Conservation (phyloP, 2,329 filamentous ascomycete species). For the Apiospora sp. region DNA sequence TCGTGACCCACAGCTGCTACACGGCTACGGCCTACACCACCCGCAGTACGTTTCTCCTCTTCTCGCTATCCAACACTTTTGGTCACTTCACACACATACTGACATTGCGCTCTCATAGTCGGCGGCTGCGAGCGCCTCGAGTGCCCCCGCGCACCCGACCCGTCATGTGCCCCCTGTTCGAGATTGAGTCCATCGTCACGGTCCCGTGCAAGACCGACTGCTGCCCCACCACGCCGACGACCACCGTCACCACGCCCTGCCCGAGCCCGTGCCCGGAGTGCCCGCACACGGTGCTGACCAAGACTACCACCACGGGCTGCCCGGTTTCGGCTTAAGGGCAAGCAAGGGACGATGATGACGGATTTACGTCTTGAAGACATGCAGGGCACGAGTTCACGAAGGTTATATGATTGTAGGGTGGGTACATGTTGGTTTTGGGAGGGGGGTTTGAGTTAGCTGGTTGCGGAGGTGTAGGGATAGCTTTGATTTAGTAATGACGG, state of each 20-base stretch:
- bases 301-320: slow-evolving; percentile 13
- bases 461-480: too few relatives aligned
- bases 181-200: not conserved
- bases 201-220: slow-evolving; percentile 23
- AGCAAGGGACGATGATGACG: not conserved
- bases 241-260: slow-evolving; percentile 2
- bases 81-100: not conserved
- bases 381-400: too few relatives aligned
- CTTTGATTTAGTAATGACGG: too few relatives aligned
- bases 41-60: not conserved
- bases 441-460: too few relatives aligned
- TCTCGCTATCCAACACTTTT: not conserved
- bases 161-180: not conserved
- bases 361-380: not conserved
- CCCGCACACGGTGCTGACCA: not conserved
- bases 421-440: too few relatives aligned
- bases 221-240: slow-evolving; percentile 22
- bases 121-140: slow-evolving; percentile 16
- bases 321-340: not conserved
- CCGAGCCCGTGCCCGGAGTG: slow-evolving; percentile 8
- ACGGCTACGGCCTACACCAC: slow-evolving; percentile 16
- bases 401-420: too few relatives aligned
- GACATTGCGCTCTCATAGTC: not conserved
- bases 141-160: not conserved
- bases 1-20: slow-evolving; percentile 10